These are phyloP conservation scores for Apiospora sp. DNA, from an alignment of 2,329 filamentous ascomycete species.

Conservation along the genomic window DNA sequence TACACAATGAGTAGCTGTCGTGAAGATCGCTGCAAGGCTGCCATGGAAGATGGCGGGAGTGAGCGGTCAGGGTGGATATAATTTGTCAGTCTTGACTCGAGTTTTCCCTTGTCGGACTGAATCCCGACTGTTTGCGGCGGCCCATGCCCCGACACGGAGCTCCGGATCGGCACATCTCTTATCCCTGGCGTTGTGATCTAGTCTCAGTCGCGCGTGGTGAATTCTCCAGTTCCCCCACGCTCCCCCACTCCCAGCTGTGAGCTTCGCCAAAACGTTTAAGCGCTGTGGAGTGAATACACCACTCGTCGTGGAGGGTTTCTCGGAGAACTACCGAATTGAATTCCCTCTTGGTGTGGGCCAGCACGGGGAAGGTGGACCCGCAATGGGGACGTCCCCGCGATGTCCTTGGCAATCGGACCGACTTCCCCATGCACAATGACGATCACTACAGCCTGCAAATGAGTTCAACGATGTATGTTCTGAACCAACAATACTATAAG, in stretches of 20 bases:
- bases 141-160: constrained; percentile 12
- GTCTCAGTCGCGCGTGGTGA: not conserved
- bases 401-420: not conserved
- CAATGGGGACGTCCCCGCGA: constrained; percentile 4
- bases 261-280: not conserved
- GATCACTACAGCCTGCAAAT: not conserved
- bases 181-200: not conserved
- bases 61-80: not conserved
- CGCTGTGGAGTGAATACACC: not conserved
- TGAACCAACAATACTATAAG: not conserved
- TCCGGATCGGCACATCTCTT: not conserved
- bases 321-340: not conserved
- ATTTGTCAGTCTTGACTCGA: constrained; percentile 1
- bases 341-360: not conserved
- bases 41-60: not conserved
- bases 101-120: not conserved
- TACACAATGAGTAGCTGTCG: not conserved
- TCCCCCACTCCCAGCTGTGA: not conserved
- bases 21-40: constrained; percentile 11
- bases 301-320: not conserved
- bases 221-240: not conserved
- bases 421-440: constrained; percentile 8
- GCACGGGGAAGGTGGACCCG: not conserved
- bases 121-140: not conserved
- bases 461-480: no score